Conservation (phyloP, 208 protist species). For the Trypanosoma brucei region DNA sequence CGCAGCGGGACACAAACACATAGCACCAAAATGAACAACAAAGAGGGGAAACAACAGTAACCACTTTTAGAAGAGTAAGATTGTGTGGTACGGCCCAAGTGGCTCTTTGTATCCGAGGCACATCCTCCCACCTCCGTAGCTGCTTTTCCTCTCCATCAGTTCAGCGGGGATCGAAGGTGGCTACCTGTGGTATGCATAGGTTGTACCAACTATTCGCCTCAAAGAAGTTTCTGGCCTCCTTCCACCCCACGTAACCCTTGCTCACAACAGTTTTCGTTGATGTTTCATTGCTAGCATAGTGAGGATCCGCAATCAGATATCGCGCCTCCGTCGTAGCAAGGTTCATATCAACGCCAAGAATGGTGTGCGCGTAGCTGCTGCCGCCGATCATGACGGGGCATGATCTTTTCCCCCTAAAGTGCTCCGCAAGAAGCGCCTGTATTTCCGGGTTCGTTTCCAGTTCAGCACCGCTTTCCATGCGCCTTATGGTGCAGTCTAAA, state of each 20-base stretch:
- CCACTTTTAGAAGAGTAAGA: too few relatives aligned
- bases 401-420: slow-evolving; percentile 79
- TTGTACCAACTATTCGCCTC: slow-evolving; percentile 90
- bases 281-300: slow-evolving; percentile 87
- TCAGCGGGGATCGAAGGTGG: slow-evolving; percentile 62
- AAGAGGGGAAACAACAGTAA: background rate
- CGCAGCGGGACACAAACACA: background rate
- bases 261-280: slow-evolving; percentile 65
- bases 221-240: slow-evolving; percentile 79
- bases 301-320: slow-evolving; percentile 92
- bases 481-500: slow-evolving; percentile 83
- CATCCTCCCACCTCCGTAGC: too few relatives aligned
- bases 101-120: too few relatives aligned
- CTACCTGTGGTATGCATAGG: slow-evolving; percentile 85
- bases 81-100: too few relatives aligned
- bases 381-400: slow-evolving; percentile 95
- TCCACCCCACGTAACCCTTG: slow-evolving; percentile 91
- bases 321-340: slow-evolving; percentile 65
- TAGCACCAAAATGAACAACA: slow-evolving; percentile 2
- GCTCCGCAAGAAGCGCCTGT: slow-evolving; percentile 60
- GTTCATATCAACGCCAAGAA: slow-evolving; percentile 90
- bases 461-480: slow-evolving; percentile 77
- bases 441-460: slow-evolving; percentile 69
- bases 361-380: slow-evolving; percentile 93
- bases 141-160: too few relatives aligned